Percentiles rank a stretch among this genome's conserved stretches.
Evolutionary conservation across 192 early-diverging fungal species (phyloP).

Genomic region (Podila verticillata): DNA sequence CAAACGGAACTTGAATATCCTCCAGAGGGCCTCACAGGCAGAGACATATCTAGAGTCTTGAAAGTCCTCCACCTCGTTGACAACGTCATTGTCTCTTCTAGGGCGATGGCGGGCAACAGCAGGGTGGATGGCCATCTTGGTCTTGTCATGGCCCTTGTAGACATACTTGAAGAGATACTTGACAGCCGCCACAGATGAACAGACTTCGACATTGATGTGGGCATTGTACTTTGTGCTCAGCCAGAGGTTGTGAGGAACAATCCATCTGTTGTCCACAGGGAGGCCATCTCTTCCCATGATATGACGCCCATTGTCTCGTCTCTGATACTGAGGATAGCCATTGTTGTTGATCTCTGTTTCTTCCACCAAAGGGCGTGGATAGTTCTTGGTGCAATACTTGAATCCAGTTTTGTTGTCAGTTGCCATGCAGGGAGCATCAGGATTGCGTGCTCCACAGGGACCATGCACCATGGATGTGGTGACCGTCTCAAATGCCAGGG

Average conservation of each 20-base stretch:
- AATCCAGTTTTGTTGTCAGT: neutral
- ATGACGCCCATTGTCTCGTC: neutral
- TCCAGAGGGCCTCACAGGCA: neutral
- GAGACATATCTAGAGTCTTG: constrained; percentile 12
- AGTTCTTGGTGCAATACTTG: constrained; percentile 36
- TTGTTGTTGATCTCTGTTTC: constrained; percentile 26
- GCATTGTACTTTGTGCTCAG: constrained; percentile 49
- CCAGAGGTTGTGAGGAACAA: constrained; percentile 44
- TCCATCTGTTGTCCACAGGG: constrained; percentile 37
- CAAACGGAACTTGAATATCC: constrained; percentile 14
- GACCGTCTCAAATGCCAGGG: constrained; percentile 16
- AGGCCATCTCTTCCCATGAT: neutral
- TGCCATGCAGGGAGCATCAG: neutral
- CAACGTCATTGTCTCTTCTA: neutral
- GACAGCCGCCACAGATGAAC: constrained; percentile 17
- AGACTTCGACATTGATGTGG: constrained; percentile 50
- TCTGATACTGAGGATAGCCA: constrained; percentile 40
- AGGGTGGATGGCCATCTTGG: constrained; percentile 1
- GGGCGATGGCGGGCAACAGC: neutral
- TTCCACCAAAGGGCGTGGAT: constrained; percentile 3
- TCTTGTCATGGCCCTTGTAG: constrained; percentile 46
- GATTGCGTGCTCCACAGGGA: constrained; percentile 10
- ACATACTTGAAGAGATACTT: constrained; percentile 57
- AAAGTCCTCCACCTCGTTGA: constrained; percentile 13
- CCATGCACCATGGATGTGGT: constrained; percentile 24